phyloP scores from a whole-genome alignment of 2,329 filamentous ascomycete species.

The Chrysoporthe deuterocubensis region DNA sequence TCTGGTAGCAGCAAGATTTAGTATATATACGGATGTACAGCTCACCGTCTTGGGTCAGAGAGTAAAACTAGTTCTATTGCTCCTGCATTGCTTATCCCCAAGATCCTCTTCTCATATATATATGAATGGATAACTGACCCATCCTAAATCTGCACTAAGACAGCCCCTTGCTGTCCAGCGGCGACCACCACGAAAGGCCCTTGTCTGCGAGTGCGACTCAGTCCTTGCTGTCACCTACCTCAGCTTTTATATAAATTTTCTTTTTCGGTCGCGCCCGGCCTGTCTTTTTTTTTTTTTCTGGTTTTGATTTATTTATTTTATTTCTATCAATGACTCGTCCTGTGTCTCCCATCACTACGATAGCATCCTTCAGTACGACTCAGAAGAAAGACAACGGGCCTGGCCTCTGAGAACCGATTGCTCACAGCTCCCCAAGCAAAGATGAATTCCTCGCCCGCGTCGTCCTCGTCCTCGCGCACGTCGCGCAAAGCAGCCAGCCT shows the following conservation, averaged over 20 bases:
- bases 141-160: slow-evolving; percentile 14
- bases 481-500: slow-evolving; percentile 50
- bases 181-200: slow-evolving; percentile 2
- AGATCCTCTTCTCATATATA: slow-evolving; percentile 7
- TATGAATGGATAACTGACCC: slow-evolving; percentile 14
- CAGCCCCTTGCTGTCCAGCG: slow-evolving; percentile 24
- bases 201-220: slow-evolving; percentile 12
- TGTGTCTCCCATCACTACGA: neutral
- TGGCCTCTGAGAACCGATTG: too few relatives aligned
- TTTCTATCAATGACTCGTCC: slow-evolving; percentile 18
- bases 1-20: slow-evolving; percentile 10
- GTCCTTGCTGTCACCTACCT: slow-evolving; percentile 8
- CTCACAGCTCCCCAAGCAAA: neutral
- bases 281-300: too few relatives aligned
- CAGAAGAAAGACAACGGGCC: neutral
- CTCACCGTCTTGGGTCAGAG: slow-evolving; percentile 28
- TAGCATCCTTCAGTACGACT: neutral
- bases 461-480: slow-evolving; percentile 47
- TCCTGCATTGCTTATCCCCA: slow-evolving; percentile 8
- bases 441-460: slow-evolving; percentile 5
- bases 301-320: too few relatives aligned
- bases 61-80: slow-evolving; percentile 8
- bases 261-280: slow-evolving; percentile 14
- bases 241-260: slow-evolving; percentile 19
- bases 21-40: too few relatives aligned